Conservation (phyloP, 2,329 filamentous ascomycete genomes). For the Torrubiellomyces zombiae region DNA sequence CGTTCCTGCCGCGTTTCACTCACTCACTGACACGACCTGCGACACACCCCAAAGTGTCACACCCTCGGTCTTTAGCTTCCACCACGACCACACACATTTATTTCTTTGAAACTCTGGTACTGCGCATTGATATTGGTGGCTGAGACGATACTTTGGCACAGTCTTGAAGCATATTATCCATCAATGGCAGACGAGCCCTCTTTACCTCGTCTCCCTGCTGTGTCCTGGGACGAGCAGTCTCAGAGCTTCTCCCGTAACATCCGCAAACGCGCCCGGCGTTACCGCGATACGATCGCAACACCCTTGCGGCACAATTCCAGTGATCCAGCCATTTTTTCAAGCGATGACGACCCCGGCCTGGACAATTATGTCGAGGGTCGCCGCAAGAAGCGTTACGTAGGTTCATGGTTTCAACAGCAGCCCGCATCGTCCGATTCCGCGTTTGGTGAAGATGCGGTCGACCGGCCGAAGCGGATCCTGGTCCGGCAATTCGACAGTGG, state of each 20-base stretch:
- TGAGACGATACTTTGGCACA: too few species aligned
- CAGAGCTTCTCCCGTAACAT: conserved; percentile 22
- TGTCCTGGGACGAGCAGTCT: conserved; percentile 21
- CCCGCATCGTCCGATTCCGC: conserved; percentile 32
- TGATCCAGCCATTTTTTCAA: conserved; percentile 55
- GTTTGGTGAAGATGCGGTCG: conserved; percentile 21
- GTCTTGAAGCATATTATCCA: too few species aligned
- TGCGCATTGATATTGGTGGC: too few species aligned
- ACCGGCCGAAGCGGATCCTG: conserved; percentile 33
- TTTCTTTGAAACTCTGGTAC: too few species aligned
- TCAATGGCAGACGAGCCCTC: conserved; percentile 24
- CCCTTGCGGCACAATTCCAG: conserved; percentile 39
- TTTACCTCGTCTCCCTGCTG: conserved; percentile 20
- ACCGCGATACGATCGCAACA: conserved; percentile 11
- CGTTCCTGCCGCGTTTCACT: too few species aligned
- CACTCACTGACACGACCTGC: too few species aligned
- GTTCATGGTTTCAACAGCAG: conserved; percentile 51
- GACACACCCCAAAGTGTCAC: too few species aligned
- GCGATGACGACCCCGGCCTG: conserved; percentile 50
- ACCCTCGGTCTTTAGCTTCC: too few species aligned
- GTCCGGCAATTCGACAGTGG: conserved; percentile 49
- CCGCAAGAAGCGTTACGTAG: conserved; percentile 46
- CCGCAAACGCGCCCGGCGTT: conserved; percentile 21
- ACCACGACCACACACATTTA: too few species aligned
- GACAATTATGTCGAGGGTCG: conserved; percentile 45